Conservation (phyloP, 345 rosid genomes). For the Noccaea caerulescens region DNA sequence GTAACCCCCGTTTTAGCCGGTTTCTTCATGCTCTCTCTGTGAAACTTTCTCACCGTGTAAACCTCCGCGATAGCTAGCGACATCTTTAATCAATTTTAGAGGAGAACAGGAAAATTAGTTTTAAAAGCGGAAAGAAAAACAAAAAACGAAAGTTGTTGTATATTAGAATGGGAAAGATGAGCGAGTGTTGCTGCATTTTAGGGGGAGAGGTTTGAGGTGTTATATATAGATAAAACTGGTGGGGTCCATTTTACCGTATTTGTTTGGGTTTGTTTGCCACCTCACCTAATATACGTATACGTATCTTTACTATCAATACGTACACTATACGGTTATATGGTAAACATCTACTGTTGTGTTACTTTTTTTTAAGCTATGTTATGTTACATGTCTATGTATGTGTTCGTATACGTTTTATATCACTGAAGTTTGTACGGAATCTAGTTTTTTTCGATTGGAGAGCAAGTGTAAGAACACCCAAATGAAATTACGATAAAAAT, state of each 20-base stretch:
- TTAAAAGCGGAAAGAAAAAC: slow-evolving; percentile 4
- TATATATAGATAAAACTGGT: slow-evolving; percentile 35
- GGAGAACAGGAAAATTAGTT: background rate
- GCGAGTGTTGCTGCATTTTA: slow-evolving; percentile 37
- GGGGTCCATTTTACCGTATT: slow-evolving; percentile 15
- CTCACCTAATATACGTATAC: slow-evolving; percentile 11
- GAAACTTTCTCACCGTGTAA: slow-evolving; percentile 39
- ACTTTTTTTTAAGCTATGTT: background rate
- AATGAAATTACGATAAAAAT: too few species aligned
- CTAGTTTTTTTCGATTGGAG: background rate
- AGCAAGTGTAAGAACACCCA: too few species aligned
- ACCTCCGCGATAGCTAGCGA: slow-evolving; percentile 43
- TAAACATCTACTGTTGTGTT: background rate
- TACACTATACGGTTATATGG: background rate
- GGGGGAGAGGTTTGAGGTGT: slow-evolving; percentile 36
- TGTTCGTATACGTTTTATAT: background rate
- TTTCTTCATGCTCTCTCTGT: slow-evolving; percentile 43
- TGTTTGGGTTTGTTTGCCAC: slow-evolving; percentile 25
- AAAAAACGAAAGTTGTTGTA: background rate
- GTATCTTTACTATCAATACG: background rate
- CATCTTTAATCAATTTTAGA: slow-evolving; percentile 20
- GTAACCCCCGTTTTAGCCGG: slow-evolving; percentile 7
- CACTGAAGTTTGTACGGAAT: background rate
- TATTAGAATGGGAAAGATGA: slow-evolving; percentile 25
- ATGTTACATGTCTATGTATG: background rate